A percentile compares a stretch with the other conserved stretches of the same genome.
These are phyloP conservation scores for Phytophthora crassamura DNA, from an alignment of 352 stramenopile species.

Conservation along the genomic window DNA sequence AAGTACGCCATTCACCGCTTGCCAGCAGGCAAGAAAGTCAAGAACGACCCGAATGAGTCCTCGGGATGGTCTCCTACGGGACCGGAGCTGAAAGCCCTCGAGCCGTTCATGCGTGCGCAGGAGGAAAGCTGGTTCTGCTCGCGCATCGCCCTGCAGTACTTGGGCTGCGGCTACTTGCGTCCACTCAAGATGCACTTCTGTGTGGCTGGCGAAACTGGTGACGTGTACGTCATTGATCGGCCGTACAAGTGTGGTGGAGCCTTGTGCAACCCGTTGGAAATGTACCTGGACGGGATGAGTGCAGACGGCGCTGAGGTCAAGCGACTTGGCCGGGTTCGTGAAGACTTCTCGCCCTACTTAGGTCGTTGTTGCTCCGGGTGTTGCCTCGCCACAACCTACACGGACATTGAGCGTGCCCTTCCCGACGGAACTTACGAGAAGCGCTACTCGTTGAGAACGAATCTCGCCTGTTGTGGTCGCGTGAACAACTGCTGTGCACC, in stretches of 20 bases:
- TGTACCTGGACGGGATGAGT: slow-evolving; percentile 42
- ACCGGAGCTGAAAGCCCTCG: slow-evolving; percentile 55
- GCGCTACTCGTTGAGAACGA: slow-evolving; percentile 58
- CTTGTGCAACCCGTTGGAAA: slow-evolving; percentile 53
- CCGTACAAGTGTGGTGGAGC: slow-evolving; percentile 44
- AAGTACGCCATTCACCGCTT: slow-evolving; percentile 62
- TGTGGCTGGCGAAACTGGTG: slow-evolving; percentile 42
- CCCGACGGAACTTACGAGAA: slow-evolving; percentile 64
- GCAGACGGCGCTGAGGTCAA: slow-evolving; percentile 17
- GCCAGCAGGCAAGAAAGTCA: slow-evolving; percentile 56
- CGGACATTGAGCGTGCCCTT: slow-evolving; percentile 59
- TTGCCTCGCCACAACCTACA: slow-evolving; percentile 71
- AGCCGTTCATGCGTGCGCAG: slow-evolving; percentile 54
- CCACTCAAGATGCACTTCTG: slow-evolving; percentile 57
- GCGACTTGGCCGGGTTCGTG: slow-evolving; percentile 53
- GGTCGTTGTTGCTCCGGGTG: slow-evolving; percentile 45
- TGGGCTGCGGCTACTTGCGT: slow-evolving; percentile 49
- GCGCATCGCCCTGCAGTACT: slow-evolving; percentile 40
- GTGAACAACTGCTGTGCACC: slow-evolving; percentile 78
- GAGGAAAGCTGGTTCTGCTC: slow-evolving; percentile 49
- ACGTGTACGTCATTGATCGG: slow-evolving; percentile 59
- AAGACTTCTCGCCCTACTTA: slow-evolving; percentile 67
- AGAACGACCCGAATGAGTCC: slow-evolving; percentile 49
- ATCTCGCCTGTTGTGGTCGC: slow-evolving; percentile 61
- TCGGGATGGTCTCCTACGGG: slow-evolving; percentile 53